phyloP scores from a whole-genome alignment of 1,284 basidiomycete species.

The Mycosarcoma mackinlayi region DNA sequence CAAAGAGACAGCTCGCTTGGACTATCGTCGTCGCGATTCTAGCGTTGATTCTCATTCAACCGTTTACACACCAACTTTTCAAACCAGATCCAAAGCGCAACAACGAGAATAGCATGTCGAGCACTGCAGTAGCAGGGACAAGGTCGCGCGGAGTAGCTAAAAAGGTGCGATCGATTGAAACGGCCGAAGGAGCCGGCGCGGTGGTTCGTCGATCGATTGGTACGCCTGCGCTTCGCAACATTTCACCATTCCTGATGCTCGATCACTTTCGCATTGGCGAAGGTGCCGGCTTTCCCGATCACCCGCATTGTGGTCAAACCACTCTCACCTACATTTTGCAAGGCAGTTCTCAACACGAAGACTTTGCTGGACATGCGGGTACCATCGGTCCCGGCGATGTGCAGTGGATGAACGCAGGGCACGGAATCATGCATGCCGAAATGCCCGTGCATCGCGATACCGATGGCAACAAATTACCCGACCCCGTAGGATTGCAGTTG shows the following conservation, averaged over 20 bases:
- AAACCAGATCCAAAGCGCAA: not conserved
- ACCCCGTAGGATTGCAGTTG: constrained; percentile 83
- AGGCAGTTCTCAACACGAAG: constrained; percentile 86
- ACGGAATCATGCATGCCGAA: constrained; percentile 69
- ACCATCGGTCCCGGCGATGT: constrained; percentile 76
- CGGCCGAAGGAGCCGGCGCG: constrained; percentile 87
- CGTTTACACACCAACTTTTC: not conserved
- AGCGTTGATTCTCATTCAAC: constrained; percentile 2
- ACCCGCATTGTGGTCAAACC: constrained; percentile 75
- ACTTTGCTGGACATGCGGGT: constrained; percentile 83
- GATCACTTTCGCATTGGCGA: constrained; percentile 70
- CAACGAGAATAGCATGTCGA: constrained; percentile 6
- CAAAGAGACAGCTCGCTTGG: not conserved
- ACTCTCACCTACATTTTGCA: constrained; percentile 84
- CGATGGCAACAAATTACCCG: constrained; percentile 71
- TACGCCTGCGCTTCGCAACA: constrained; percentile 77
- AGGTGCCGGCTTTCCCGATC: constrained; percentile 74
- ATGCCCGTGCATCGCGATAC: constrained; percentile 84
- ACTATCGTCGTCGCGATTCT: constrained; percentile 3
- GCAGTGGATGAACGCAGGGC: constrained; percentile 57
- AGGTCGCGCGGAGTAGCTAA: constrained; percentile 79
- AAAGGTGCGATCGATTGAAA: constrained; percentile 81
- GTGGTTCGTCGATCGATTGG: constrained; percentile 91
- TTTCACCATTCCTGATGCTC: constrained; percentile 88
- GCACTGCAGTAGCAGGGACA: not conserved